Evolutionary conservation across 1,284 basidiomycete species (phyloP).

Genomic region (Ustilago crameri): DNA sequence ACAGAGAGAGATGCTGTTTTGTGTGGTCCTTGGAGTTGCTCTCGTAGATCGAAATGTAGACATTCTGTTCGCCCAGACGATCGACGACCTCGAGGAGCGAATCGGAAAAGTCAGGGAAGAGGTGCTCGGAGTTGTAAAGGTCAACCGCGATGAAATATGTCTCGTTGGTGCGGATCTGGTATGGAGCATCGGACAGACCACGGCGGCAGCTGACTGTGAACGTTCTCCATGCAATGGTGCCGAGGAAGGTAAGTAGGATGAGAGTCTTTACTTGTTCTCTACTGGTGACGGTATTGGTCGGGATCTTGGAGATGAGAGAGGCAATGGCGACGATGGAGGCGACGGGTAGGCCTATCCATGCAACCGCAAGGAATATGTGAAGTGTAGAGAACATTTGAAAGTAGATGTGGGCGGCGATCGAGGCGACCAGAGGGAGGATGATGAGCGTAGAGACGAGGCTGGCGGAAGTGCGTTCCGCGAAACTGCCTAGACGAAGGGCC

Average conservation of each 20-base stretch:
- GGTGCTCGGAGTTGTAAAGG: slow-evolving; percentile 53
- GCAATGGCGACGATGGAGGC: slow-evolving; percentile 15
- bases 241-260: slow-evolving; percentile 10
- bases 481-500: slow-evolving; percentile 16
- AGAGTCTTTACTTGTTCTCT: slow-evolving; percentile 20
- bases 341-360: slow-evolving; percentile 26
- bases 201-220: slow-evolving; percentile 20
- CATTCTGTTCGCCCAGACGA: slow-evolving; percentile 71
- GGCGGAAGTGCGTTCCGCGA: slow-evolving; percentile 17
- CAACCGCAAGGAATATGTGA: slow-evolving; percentile 30
- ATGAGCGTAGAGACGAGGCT: slow-evolving; percentile 23
- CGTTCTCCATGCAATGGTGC: slow-evolving; percentile 26
- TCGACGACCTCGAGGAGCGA: slow-evolving; percentile 39
- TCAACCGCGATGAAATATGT: slow-evolving; percentile 52
- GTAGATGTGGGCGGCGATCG: slow-evolving; percentile 30
- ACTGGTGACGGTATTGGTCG: background rate
- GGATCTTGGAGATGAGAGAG: slow-evolving; percentile 1
- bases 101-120: slow-evolving; percentile 50
- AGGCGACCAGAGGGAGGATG: slow-evolving; percentile 17
- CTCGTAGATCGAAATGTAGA: slow-evolving; percentile 74
- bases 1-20: slow-evolving; percentile 69
- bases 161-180: slow-evolving; percentile 7
- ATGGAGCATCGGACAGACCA: slow-evolving; percentile 6
- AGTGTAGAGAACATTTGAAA: slow-evolving; percentile 34
- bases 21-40: slow-evolving; percentile 72